Base-by-base conservation (phyloP, 2,329 filamentous ascomycete species). In the Botryotinia globosa region DNA sequence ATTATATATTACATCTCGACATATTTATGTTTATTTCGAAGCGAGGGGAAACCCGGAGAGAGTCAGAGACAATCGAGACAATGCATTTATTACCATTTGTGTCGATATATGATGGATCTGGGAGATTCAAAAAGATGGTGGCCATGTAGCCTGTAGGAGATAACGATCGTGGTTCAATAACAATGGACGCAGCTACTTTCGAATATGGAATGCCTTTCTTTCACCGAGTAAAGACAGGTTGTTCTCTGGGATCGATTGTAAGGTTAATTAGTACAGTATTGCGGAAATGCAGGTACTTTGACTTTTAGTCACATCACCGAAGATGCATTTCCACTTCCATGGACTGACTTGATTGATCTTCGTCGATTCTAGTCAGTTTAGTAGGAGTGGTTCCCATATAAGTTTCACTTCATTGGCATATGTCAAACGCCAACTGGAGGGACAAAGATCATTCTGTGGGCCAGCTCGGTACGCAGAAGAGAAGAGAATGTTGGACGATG, bases 381-480 rank as follows among this genome's bases (percentile, higher is more conserved):
- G 48, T 18, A 58, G 25, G 45, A 59, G 48, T 59, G 20, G 59
- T 64, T 63, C 69, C 44, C 63, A 64, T 20, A 64, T 32, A 64
- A 64, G 69, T 71, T 45, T 71, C 69, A 71, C 22, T 18, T 51
- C 16, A n/a, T 62, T 29, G 42, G 39, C 56, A 70, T 44, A 48
- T 63, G 68, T 51, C 68, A 70, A 70, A 70, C 56, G 42, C 42
- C 68, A 70, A 61, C 56, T 61, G 42, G 67, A 39, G 48, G 25
- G 34, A 54, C 37, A 8, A 20, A 9, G n/a, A 18, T n/a, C n/a
- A 54, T 44, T 34, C 29, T 29, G 18, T 45, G 59, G 22, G 59
- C 34, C 29, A 69, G 3, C 45, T 22, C 45, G 3, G 32, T 12
- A 54, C 18, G 5, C 16, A 1, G 48, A 18, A 37, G 32, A 1